Base-by-base conservation (phyloP, 176 grass and related monocot genomes). In the Chrysopogon serrulatus region DNA sequence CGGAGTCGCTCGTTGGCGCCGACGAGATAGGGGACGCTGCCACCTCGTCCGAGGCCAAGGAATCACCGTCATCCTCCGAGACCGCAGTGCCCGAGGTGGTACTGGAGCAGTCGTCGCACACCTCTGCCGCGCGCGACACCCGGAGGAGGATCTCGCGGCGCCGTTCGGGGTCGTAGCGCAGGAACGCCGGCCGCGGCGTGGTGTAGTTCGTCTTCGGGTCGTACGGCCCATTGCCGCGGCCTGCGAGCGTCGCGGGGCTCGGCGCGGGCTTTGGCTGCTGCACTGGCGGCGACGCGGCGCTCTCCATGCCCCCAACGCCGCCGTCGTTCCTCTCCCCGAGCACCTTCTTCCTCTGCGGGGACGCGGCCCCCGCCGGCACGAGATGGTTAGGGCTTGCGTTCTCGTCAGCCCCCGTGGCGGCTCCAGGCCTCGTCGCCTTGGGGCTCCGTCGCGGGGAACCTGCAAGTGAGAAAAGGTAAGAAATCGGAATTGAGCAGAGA, bases 131-230 rank as follows among this genome's bases (percentile, higher is more conserved):
- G 74, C 79, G 64, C 24, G 82, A 86, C n/a, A 94, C 41, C 8
- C 83, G 80, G 35, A 73, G 83, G 32, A 91, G 86, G 77, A 87
- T 94, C 82, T 97, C 81, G 67, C 67, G 81, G 73, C 83, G 79
- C 71, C 86, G 39, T 53, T 92, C 87, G 5, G 92, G 95, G 65
- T 97, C 77, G 81, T 92, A 97, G 28, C 92, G 80, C 76, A 92
- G 86, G 86, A 94, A 97, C 18, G 87, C 80, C 6, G 92, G 95
- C 69, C 95, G 89, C 28, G 88, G 90, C 12, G 81, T 89, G 66
- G 90, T 92, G 78, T 86, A 97, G 87, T 97, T 94, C 5, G 86
- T 94, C 89, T 86, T 75, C 4, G 95, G 95, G 45, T 97, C 81
- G 81, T 97, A 94, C 68, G 90, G 14, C 57, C 88, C 73, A 44